A percentile compares a stretch with the other conserved stretches of the same genome.
Evolutionary conservation across 345 rosid genomes (phyloP).

Genomic region (Eucalyptus sideroxylon): DNA sequence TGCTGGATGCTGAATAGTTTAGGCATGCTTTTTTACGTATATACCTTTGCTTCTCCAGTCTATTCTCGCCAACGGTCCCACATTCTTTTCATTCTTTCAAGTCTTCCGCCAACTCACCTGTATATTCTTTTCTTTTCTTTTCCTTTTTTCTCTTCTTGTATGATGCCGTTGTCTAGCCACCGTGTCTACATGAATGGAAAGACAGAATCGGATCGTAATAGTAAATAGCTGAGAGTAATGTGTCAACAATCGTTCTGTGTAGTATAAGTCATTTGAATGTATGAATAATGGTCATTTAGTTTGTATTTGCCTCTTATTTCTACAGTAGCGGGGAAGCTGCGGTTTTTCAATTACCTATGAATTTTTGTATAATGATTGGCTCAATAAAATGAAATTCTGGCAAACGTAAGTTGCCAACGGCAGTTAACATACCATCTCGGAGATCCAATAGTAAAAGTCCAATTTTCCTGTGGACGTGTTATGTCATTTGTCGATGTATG

Average conservation of each 20-base stretch:
- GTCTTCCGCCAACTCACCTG: neutral
- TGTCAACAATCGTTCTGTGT: neutral
- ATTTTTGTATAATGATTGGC: neutral
- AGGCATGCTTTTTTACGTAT: neutral
- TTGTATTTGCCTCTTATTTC: neutral
- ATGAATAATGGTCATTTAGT: neutral
- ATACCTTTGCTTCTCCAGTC: neutral
- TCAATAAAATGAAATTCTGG: no score
- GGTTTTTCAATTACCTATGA: neutral
- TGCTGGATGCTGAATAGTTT: slow-evolving; percentile 41
- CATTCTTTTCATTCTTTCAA: neutral
- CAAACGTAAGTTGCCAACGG: no score
- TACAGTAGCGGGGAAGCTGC: neutral
- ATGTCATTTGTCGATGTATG: no score
- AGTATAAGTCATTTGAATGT: neutral
- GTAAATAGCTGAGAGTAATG: neutral
- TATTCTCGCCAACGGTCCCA: neutral
- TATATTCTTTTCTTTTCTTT: neutral
- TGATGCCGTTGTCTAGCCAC: neutral
- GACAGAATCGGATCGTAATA: neutral
- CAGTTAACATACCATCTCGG: no score
- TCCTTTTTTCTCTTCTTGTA: neutral
- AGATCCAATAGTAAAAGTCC: no score
- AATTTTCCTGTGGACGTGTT: no score
- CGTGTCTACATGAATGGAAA: neutral